Evolutionary conservation across 108 stramenopile genomes (phyloP).

Genomic region (Thalassiosira profunda): DNA sequence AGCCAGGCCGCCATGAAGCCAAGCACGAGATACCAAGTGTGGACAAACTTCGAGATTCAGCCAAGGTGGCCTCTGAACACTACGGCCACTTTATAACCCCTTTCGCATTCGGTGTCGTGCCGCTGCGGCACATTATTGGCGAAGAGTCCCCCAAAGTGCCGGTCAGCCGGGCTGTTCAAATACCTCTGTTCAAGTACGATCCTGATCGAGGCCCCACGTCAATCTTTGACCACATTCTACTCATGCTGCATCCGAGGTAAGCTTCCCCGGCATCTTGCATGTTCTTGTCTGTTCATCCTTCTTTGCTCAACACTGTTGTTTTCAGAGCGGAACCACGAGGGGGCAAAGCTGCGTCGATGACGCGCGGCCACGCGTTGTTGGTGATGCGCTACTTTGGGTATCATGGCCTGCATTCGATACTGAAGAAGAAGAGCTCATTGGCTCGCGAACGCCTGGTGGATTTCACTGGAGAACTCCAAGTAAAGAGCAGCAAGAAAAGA

Average conservation of each 20-base stretch:
- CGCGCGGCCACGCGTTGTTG: conserved; percentile 85
- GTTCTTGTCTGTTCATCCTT: neutral
- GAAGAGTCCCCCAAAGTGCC: conserved; percentile 69
- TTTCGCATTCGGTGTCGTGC: conserved; percentile 91
- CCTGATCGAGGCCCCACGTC: conserved; percentile 72
- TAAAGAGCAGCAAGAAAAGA: conserved; percentile 38
- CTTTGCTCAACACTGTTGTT: neutral
- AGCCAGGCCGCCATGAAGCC: conserved; percentile 31
- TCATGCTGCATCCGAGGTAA: conserved; percentile 86
- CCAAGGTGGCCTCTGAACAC: conserved; percentile 58
- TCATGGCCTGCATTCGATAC: conserved; percentile 82
- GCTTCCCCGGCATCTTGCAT: neutral
- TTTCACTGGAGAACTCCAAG: conserved; percentile 81
- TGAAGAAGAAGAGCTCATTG: conserved; percentile 71
- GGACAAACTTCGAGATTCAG: conserved; percentile 64
- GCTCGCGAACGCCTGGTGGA: conserved; percentile 86
- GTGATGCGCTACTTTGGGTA: conserved; percentile 93
- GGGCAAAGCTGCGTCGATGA: conserved; percentile 73
- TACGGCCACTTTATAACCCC: conserved; percentile 78
- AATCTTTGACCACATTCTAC: conserved; percentile 88
- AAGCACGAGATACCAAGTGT: conserved; percentile 42
- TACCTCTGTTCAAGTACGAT: conserved; percentile 80
- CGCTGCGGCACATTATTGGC: conserved; percentile 82
- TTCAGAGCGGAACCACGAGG: conserved; percentile 49
- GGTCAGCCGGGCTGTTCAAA: conserved; percentile 84